A percentile compares a stretch with the other conserved stretches of the same genome.
phyloP scores from a whole-genome alignment of 805 yeast species.

The Wickerhamomyces strasburgensis region DNA sequence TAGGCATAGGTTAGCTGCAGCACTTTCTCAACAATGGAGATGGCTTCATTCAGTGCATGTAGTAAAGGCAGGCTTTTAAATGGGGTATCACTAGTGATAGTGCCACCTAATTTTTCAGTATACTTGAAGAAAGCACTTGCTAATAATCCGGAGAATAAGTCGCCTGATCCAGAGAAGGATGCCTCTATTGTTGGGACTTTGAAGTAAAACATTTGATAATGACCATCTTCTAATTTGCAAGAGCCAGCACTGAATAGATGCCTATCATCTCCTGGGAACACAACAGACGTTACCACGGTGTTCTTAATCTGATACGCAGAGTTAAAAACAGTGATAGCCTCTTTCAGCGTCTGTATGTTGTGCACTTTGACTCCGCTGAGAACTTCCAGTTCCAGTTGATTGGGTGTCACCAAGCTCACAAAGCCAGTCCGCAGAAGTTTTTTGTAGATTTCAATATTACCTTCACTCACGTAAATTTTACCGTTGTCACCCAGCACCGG shows the following conservation, averaged over 20 bases:
- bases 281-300: slow-evolving; percentile 57
- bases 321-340: slow-evolving; percentile 39
- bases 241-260: slow-evolving; percentile 38
- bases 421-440: slow-evolving; percentile 37
- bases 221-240: slow-evolving; percentile 6
- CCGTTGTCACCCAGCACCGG: slow-evolving; percentile 95
- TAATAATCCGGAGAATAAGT: slow-evolving; percentile 59
- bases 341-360: slow-evolving; percentile 32
- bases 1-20: slow-evolving; percentile 34
- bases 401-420: slow-evolving; percentile 59
- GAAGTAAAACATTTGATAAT: slow-evolving; percentile 24
- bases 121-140: slow-evolving; percentile 42
- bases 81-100: slow-evolving; percentile 6
- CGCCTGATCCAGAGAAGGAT: slow-evolving; percentile 71
- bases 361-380: slow-evolving; percentile 44
- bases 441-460: slow-evolving; percentile 48
- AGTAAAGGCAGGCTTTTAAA: slow-evolving; percentile 19
- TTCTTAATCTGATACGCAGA: slow-evolving; percentile 40
- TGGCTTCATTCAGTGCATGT: slow-evolving; percentile 35
- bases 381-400: slow-evolving; percentile 68
- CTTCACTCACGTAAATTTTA: slow-evolving; percentile 62
- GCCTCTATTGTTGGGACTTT: slow-evolving; percentile 50
- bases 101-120: slow-evolving; percentile 7
- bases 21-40: slow-evolving; percentile 38
- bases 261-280: slow-evolving; percentile 21